A percentile compares a stretch with the other conserved stretches of the same genome.
phyloP scores from a whole-genome alignment of 768 basidiomycete genomes.

The Russula vinacea region DNA sequence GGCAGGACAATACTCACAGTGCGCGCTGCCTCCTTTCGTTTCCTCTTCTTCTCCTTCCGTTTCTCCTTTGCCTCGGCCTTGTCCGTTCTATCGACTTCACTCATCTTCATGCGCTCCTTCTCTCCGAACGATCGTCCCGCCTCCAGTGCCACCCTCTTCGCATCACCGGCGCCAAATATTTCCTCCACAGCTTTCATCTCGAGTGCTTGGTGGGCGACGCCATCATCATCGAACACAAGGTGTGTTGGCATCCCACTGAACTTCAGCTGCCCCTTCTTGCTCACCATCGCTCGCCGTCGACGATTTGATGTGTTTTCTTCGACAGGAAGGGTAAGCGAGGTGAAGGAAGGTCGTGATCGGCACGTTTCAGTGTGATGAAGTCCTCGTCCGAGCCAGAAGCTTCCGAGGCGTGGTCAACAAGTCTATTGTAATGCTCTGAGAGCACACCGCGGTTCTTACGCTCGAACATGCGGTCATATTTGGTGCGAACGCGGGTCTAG shows the following conservation, averaged over 20 bases:
- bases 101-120: slow-evolving; percentile 70
- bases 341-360: slow-evolving; percentile 66
- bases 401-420: slow-evolving; percentile 65
- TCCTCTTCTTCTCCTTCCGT: slow-evolving; percentile 88
- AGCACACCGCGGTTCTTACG: slow-evolving; percentile 92
- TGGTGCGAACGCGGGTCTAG: slow-evolving; percentile 61
- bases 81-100: slow-evolving; percentile 66
- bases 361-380: slow-evolving; percentile 92
- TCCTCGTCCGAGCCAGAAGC: slow-evolving; percentile 57
- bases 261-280: slow-evolving; percentile 69
- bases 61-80: slow-evolving; percentile 83
- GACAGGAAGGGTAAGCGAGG: slow-evolving; percentile 34
- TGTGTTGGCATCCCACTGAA: slow-evolving; percentile 60
- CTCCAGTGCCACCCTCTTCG: slow-evolving; percentile 59
- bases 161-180: slow-evolving; percentile 52
- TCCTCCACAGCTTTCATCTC: slow-evolving; percentile 77
- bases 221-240: slow-evolving; percentile 88
- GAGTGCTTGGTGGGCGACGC: slow-evolving; percentile 75
- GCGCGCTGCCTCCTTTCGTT: slow-evolving; percentile 74
- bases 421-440: slow-evolving; percentile 84
- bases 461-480: slow-evolving; percentile 98
- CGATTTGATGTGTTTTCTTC: slow-evolving; percentile 74
- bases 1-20: slow-evolving; percentile 31
- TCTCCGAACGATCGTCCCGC: slow-evolving; percentile 69
- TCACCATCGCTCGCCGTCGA: slow-evolving; percentile 68